phyloP scores from a whole-genome alignment of 331 rosid species.

The Acacia pycnantha region DNA sequence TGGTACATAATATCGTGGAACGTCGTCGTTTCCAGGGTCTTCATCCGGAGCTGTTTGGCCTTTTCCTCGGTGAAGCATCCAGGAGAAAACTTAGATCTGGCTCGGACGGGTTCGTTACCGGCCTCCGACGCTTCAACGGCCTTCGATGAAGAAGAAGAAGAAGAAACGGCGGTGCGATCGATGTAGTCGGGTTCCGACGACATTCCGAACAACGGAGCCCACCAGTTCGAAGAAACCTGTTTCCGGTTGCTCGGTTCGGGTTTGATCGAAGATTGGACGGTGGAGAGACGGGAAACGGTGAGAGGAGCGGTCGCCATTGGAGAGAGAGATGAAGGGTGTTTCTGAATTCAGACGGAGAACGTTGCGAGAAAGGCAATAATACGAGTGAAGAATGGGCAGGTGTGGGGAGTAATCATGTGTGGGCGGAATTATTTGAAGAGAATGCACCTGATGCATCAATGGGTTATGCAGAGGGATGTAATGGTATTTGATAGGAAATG shows the following conservation, averaged over 20 bases:
- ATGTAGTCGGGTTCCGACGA: constrained; percentile 70
- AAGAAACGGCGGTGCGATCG: neutral
- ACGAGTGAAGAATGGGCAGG: neutral
- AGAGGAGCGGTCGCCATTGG: constrained; percentile 47
- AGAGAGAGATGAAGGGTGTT: neutral
- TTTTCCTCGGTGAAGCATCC: constrained; percentile 79
- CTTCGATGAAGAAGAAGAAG: neutral
- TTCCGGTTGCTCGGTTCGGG: constrained; percentile 41
- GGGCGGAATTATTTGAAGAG: neutral
- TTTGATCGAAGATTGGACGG: constrained; percentile 41
- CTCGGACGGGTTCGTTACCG: constrained; percentile 1
- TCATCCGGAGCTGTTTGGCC: constrained; percentile 65
- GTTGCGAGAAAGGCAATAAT: neutral
- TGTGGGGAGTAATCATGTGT: neutral
- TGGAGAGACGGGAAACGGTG: constrained; percentile 33
- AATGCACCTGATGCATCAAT: neutral
- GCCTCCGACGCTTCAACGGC: neutral
- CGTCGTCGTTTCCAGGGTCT: constrained; percentile 56
- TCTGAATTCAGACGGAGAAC: neutral
- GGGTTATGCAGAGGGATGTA: neutral
- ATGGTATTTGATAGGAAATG: neutral
- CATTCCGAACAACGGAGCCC: constrained; percentile 64
- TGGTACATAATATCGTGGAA: constrained; percentile 80
- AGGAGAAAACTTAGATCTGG: constrained; percentile 32
- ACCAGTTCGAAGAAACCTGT: constrained; percentile 52